These are phyloP conservation scores for Neurospora sp. DNA, from an alignment of 495 filamentous ascomycete genomes.

Conservation along the genomic window DNA sequence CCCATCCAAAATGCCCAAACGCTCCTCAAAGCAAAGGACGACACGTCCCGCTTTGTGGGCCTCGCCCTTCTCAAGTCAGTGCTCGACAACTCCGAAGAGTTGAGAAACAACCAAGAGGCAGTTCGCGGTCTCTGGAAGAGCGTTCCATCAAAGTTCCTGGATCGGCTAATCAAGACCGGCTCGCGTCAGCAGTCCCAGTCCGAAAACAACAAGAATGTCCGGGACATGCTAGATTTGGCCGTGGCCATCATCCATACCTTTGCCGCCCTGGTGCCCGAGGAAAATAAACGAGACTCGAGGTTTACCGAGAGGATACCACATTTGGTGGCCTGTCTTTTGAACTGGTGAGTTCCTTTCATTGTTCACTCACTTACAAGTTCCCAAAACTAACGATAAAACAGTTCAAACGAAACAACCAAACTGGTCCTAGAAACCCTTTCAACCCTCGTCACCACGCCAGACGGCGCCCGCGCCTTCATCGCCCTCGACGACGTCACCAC, in stretches of 20 bases:
- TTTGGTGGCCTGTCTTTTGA: slow-evolving; percentile 37
- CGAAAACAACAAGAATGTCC: slow-evolving; percentile 23
- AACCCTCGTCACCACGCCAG: slow-evolving; percentile 33
- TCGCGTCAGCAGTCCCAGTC: slow-evolving; percentile 11
- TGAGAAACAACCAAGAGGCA: slow-evolving; percentile 27
- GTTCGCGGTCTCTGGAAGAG: slow-evolving; percentile 39
- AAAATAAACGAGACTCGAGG: slow-evolving; percentile 27
- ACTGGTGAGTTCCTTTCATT: slow-evolving; percentile 33
- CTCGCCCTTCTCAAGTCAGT: slow-evolving; percentile 52
- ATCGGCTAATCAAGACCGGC: slow-evolving; percentile 46
- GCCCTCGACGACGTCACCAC: slow-evolving; percentile 36
- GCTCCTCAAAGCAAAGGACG: slow-evolving; percentile 45
- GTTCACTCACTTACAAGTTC: not conserved
- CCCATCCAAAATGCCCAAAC: slow-evolving; percentile 32
- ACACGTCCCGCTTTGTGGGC: slow-evolving; percentile 56
- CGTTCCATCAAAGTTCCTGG: slow-evolving; percentile 48
- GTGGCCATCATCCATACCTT: slow-evolving; percentile 52
- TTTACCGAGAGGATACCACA: slow-evolving; percentile 39
- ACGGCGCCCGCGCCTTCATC: slow-evolving; percentile 38
- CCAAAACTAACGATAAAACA: slow-evolving; percentile 20
- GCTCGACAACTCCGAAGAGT: slow-evolving; percentile 42
- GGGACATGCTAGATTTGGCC: slow-evolving; percentile 51
- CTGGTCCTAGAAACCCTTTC: slow-evolving; percentile 45
- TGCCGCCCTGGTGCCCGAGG: slow-evolving; percentile 37
- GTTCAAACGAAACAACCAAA: slow-evolving; percentile 39